Base-by-base conservation (phyloP, 2,329 filamentous ascomycete genomes). In the Bisporella sp. region DNA sequence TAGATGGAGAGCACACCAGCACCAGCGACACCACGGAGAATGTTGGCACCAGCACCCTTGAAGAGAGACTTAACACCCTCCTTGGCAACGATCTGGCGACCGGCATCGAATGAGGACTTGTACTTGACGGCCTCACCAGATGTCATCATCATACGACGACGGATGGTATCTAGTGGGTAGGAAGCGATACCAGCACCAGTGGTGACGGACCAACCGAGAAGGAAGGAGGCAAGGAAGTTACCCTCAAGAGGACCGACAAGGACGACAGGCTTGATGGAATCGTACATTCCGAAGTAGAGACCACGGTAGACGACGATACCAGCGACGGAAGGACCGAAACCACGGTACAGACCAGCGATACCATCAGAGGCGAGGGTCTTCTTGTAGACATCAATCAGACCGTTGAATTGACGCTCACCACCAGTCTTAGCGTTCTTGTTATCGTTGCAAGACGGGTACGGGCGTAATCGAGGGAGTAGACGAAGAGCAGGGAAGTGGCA, bases 261-360 rank as follows among this genome's bases (percentile, higher is more conserved):
- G 77, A 97, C 75, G 71, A 97, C 89, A 67, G 93, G 93, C 90
- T 99, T 99, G 84, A 99, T 85, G 67, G 93, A 99, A 81, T 99
- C 93, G 90, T 99, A 99, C 87, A 99, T 87, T 74, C 93, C 93
- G 87, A 99, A 99, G 91, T 99, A 99, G 69, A 99, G 90, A 96
- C 93, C 93, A 89, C 93, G 93, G 89, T 99, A 99, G 79, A 99
- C 93, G 69, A 99, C 77, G 76, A 99, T 99, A 87, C 93, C 93
- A 76, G 87, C 83, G 71, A 99, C 93, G 70, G 93, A 99, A 74
- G 95, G 93, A 83, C 91, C 90, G 88, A 99, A 99, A 83, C 93
- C 93, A 95, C 93, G 93, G 89, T 99, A 99, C 71, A 99, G 91
- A 95, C 93, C 93, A 71, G 85, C 87, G 79, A 99, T 82, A 95